phyloP scores from a whole-genome alignment of 208 protist genomes.

The Leptomonas pyrrhocoris region DNA sequence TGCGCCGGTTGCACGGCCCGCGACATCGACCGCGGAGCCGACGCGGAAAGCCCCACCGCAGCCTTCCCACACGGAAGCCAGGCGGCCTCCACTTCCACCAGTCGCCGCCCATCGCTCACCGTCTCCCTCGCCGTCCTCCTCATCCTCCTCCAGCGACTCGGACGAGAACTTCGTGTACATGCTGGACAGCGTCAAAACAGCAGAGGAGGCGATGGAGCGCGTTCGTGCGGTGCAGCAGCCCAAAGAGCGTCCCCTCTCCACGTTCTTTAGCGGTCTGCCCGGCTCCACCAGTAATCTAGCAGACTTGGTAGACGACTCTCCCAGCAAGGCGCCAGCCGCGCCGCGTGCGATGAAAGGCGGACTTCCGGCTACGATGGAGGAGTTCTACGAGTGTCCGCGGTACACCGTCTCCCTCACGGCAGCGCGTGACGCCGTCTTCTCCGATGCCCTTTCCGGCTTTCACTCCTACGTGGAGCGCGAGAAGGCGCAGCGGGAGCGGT shows the following conservation, averaged over 20 bases:
- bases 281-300: conserved; percentile 12
- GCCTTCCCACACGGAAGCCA: neutral
- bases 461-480: conserved; percentile 47
- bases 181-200: conserved; percentile 35
- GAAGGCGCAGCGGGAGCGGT: conserved; percentile 28
- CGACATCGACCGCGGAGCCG: conserved; percentile 4
- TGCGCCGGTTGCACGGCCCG: neutral
- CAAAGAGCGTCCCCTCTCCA: neutral
- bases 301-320: conserved; percentile 1
- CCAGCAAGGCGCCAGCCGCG: neutral
- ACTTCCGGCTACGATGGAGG: conserved; percentile 49
- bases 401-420: conserved; percentile 52
- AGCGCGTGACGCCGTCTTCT: conserved; percentile 44
- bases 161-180: conserved; percentile 46
- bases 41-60: conserved; percentile 4
- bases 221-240: conserved; percentile 41
- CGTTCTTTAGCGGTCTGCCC: conserved; percentile 2
- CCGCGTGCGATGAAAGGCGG: conserved; percentile 21
- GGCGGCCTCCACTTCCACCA: neutral
- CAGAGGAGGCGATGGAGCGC: conserved; percentile 41
- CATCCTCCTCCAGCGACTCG: conserved; percentile 23
- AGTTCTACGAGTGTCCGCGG: conserved; percentile 44
- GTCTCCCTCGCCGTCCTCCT: conserved; percentile 3
- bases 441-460: conserved; percentile 58
- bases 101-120: neutral